Base-by-base conservation (phyloP, 2,329 filamentous ascomycete genomes). In the Chrysosporium keratinophilum region DNA sequence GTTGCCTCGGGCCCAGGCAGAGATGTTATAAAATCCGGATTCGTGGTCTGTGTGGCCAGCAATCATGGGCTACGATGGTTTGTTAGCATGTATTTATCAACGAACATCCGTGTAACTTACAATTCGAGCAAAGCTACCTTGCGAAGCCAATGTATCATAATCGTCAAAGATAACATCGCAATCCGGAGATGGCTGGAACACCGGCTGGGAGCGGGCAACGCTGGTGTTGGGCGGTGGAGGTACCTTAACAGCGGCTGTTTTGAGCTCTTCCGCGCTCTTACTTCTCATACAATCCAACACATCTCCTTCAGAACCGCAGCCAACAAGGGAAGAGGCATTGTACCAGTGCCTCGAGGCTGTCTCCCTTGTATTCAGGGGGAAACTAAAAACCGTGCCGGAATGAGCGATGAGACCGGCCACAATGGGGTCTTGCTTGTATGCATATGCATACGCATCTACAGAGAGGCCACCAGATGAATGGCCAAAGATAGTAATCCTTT, bases 1-100 rank as follows among this genome's bases (percentile, higher is more conserved):
- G 17, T 70, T 61, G 34, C 71, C 69, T 20, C 65, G 62, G 0
- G 63, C 66, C 54, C 66, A 76, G 1, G 74, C 71, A 0, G 69
- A 67, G 34, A 77, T 68, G 4, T 69, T 68, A 60, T 77, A 77
- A 62, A 73, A 76, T 0, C 72, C 73, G 2, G 72, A 69, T 59
- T 78, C 76, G 52, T 76, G 69, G 57, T 75, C 52, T 52, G 57
- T 64, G 23, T 63, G 64, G 37, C 64, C 71, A 9, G 67, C 58
- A 0, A 76, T 55, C 0, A 73, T 59, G 0, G 74, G 73, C 11
- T 59, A 39, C 9, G 28, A 28, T 19, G 28, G 12, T 20, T 52
- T 7, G 47, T 46, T 34, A 48, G 9, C 23, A 28, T 28, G n/a
- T n/a, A n/a, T n/a, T n/a, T n/a, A n/a, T n/a, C n/a, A n/a, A n/a